Evolutionary conservation across 228 moss, liverwort and hornwort species (phyloP).

Genomic region (Sphagnum fallax): DNA sequence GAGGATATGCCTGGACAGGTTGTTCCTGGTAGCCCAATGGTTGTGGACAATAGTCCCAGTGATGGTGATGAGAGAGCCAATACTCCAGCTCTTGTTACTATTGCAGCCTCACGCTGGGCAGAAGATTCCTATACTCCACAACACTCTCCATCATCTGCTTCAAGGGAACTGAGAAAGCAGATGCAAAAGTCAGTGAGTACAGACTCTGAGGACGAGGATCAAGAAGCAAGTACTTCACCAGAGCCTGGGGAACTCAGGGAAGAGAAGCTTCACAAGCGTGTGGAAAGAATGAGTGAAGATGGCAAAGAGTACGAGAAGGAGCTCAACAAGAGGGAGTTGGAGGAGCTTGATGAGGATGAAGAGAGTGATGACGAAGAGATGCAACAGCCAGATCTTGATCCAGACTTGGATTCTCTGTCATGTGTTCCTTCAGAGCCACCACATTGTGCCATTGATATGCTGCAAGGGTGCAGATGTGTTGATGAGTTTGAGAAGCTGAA

Average conservation of each 20-base stretch:
- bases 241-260: conserved; percentile 48
- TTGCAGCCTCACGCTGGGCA: conserved; percentile 51
- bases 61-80: conserved; percentile 18
- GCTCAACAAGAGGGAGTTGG: conserved; percentile 23
- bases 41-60: neutral
- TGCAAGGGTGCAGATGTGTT: conserved; percentile 51
- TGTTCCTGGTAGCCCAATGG: conserved; percentile 21
- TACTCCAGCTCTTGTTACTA: conserved; percentile 23
- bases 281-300: conserved; percentile 1
- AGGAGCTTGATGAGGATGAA: conserved; percentile 74
- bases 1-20: conserved; percentile 47
- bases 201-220: conserved; percentile 28
- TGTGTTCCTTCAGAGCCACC: conserved; percentile 16
- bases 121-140: conserved; percentile 31
- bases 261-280: conserved; percentile 20
- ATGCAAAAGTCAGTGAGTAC: conserved; percentile 25
- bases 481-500: conserved; percentile 57
- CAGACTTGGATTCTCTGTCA: conserved; percentile 42
- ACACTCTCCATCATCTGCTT: conserved; percentile 20
- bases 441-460: conserved; percentile 47
- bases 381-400: conserved; percentile 72
- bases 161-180: conserved; percentile 14
- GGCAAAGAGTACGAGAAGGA: neutral
- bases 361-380: conserved; percentile 64
- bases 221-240: conserved; percentile 36